Evolutionary conservation across 345 rosid genomes (phyloP).

Genomic region (Garcia nutans): DNA sequence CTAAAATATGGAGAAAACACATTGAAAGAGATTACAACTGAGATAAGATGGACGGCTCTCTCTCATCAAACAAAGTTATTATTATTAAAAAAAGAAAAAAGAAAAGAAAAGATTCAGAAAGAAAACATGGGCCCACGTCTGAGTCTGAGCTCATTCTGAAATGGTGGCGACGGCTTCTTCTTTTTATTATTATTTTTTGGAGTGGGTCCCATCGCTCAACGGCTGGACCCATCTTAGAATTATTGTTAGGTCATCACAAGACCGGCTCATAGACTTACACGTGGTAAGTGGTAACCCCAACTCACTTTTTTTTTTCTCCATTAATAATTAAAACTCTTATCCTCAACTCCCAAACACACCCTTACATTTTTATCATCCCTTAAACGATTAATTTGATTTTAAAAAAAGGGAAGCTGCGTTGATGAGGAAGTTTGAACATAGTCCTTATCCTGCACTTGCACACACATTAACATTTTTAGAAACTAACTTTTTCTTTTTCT

Average conservation of each 20-base stretch:
- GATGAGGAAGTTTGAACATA: background rate
- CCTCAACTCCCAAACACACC: too few relatives aligned
- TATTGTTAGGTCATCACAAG: slow-evolving; percentile 17
- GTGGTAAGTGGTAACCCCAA: slow-evolving; percentile 5
- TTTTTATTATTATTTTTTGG: too few relatives aligned
- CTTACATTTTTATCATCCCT: too few relatives aligned
- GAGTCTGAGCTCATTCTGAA: background rate
- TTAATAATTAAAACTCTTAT: too few relatives aligned
- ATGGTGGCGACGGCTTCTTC: background rate
- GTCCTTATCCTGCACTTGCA: slow-evolving; percentile 15
- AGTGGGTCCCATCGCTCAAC: slow-evolving; percentile 29
- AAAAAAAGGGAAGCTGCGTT: too few relatives aligned
- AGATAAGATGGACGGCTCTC: too few relatives aligned
- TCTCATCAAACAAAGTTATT: too few relatives aligned
- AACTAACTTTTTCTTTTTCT: background rate
- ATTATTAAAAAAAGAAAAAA: too few relatives aligned
- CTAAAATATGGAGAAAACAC: too few relatives aligned
- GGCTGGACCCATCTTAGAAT: slow-evolving; percentile 24
- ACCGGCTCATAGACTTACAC: slow-evolving; percentile 20
- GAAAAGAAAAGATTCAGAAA: background rate
- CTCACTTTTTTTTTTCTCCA: background rate
- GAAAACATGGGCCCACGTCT: slow-evolving; percentile 2
- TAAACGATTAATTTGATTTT: background rate
- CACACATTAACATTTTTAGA: slow-evolving; percentile 19
- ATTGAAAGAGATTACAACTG: too few relatives aligned